Conservation (phyloP, 2,329 filamentous ascomycete species). For the Fusarium sp. region DNA sequence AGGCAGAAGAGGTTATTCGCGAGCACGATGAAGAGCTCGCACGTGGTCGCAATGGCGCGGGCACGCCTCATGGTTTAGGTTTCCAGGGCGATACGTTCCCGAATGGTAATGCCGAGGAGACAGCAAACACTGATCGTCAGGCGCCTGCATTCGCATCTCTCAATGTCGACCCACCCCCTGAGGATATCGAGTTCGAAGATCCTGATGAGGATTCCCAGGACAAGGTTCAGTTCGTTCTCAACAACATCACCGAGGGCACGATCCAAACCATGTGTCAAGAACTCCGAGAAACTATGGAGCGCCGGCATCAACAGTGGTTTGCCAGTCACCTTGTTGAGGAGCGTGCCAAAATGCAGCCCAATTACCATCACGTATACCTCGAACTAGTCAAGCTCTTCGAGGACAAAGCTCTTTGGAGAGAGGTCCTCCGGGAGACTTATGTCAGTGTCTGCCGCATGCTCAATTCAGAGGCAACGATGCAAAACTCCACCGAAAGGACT, state of each 20-base stretch:
- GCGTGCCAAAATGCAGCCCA: slow-evolving; percentile 96
- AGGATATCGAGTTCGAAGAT: slow-evolving; percentile 78
- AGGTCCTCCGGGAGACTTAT: slow-evolving; percentile 94
- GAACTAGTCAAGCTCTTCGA: slow-evolving; percentile 88
- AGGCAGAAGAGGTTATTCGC: slow-evolving; percentile 83
- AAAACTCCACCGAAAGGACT: slow-evolving; percentile 84
- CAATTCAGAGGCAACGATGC: slow-evolving; percentile 89
- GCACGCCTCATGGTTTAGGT: slow-evolving; percentile 53
- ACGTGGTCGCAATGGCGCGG: slow-evolving; percentile 66
- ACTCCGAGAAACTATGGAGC: slow-evolving; percentile 81
- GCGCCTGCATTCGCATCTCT: slow-evolving; percentile 82
- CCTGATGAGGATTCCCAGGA: slow-evolving; percentile 89
- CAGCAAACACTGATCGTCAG: slow-evolving; percentile 68
- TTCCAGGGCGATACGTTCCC: slow-evolving; percentile 66
- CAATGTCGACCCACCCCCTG: slow-evolving; percentile 77
- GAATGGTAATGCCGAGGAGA: slow-evolving; percentile 79
- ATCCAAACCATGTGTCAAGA: slow-evolving; percentile 86
- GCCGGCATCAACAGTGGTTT: slow-evolving; percentile 94
- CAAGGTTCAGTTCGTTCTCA: slow-evolving; percentile 94
- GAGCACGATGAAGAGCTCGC: slow-evolving; percentile 73
- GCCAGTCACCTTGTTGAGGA: slow-evolving; percentile 95
- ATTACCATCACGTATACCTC: slow-evolving; percentile 94
- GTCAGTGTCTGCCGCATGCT: slow-evolving; percentile 87
- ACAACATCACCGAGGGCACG: slow-evolving; percentile 94
- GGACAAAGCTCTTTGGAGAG: slow-evolving; percentile 82